Evolutionary conservation across 2,329 filamentous ascomycete species (phyloP).

Genomic region (Pyricularia sp.): DNA sequence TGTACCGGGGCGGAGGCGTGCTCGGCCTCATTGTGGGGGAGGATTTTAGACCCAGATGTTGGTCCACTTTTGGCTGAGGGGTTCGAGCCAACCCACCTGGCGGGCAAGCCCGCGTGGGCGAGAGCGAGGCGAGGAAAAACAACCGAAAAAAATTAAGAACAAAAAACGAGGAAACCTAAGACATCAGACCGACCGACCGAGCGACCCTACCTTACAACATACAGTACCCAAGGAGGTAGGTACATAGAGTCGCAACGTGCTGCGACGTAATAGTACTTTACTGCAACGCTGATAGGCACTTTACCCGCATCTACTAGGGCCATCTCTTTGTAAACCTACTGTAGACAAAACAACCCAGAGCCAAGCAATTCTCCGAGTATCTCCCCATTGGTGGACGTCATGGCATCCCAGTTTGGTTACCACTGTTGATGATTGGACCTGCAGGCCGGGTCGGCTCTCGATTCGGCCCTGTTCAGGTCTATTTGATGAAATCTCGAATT

Average conservation of each 20-base stretch:
- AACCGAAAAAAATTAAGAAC: neutral
- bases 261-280: neutral
- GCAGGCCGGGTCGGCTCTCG: neutral
- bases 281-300: neutral
- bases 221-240: no score
- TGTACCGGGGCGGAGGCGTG: slow-evolving; percentile 35
- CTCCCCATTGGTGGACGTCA: slow-evolving; percentile 2
- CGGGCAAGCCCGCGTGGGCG: neutral
- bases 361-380: neutral
- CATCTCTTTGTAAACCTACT: neutral
- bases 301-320: neutral
- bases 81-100: neutral
- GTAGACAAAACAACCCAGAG: neutral
- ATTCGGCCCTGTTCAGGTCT: slow-evolving; percentile 9
- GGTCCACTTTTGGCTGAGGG: neutral
- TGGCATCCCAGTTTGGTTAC: slow-evolving; percentile 1
- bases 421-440: slow-evolving; percentile 4
- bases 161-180: neutral
- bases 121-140: neutral
- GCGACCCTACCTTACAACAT: no score
- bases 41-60: slow-evolving; percentile 13
- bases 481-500: neutral
- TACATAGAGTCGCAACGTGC: neutral
- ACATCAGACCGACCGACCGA: neutral
- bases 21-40: slow-evolving; percentile 51